Percentiles rank a stretch among this genome's conserved stretches.
These are phyloP conservation scores for Silene uniflora DNA, from an alignment of 148 eudicot species.

Conservation along the genomic window DNA sequence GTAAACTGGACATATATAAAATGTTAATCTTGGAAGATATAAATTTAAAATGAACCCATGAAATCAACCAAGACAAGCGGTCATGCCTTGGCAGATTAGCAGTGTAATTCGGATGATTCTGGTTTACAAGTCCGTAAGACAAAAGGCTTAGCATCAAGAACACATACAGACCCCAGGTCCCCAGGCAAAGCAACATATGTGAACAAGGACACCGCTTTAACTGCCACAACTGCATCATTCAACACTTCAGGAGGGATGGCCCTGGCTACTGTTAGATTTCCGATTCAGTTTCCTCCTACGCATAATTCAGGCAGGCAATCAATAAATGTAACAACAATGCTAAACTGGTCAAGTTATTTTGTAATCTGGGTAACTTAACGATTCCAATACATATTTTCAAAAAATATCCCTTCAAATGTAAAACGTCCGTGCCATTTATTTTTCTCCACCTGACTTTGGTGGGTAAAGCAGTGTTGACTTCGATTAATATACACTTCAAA, in stretches of 20 bases:
- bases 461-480: too few relatives aligned
- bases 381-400: slow-evolving; percentile 5
- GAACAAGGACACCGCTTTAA: slow-evolving; percentile 5
- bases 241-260: neutral
- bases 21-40: neutral
- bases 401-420: neutral
- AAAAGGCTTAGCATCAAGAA: neutral
- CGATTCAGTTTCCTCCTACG: slow-evolving; percentile 19
- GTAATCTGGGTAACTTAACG: neutral
- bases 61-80: neutral
- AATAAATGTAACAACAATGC: neutral
- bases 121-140: neutral
- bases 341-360: neutral
- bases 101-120: slow-evolving; percentile 2
- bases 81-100: neutral
- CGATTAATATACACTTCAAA: too few relatives aligned
- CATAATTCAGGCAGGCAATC: neutral
- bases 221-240: neutral
- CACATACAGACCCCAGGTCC: neutral
- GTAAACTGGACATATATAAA: neutral
- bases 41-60: neutral
- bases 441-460: neutral
- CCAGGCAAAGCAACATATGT: neutral
- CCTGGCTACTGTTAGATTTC: slow-evolving; percentile 10
- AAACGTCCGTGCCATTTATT: neutral